Percentiles rank a stretch among this genome's conserved stretches.
Conservation (phyloP, 805 yeast species). For the Metschnikowia drakensbergensis region DNA sequence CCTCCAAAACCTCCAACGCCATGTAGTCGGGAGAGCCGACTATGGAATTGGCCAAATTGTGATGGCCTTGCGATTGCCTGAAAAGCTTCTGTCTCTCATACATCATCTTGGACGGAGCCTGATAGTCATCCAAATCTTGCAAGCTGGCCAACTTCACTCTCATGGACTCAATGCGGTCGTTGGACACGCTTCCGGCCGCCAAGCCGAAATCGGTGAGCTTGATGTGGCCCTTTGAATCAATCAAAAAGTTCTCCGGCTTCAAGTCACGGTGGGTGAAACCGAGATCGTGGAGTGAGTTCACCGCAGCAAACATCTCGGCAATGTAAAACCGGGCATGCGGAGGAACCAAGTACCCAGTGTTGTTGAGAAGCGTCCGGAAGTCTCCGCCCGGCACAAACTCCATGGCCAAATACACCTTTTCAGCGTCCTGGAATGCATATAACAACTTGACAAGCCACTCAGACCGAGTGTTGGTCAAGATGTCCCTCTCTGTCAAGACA, state of each 20-base stretch:
- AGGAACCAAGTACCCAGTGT: slow-evolving; percentile 88
- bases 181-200: slow-evolving; percentile 94
- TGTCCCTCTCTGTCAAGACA: slow-evolving; percentile 93
- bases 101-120: slow-evolving; percentile 64
- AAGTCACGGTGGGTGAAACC: slow-evolving; percentile 97
- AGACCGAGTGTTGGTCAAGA: slow-evolving; percentile 89
- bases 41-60: slow-evolving; percentile 87
- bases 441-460: slow-evolving; percentile 94
- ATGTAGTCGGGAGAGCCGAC: slow-evolving; percentile 99
- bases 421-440: slow-evolving; percentile 92
- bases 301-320: slow-evolving; percentile 94
- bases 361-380: slow-evolving; percentile 87
- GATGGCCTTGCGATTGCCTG: slow-evolving; percentile 73
- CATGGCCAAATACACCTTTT: slow-evolving; percentile 92
- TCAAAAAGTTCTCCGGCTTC: slow-evolving; percentile 90
- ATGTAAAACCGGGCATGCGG: slow-evolving; percentile 94
- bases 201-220: slow-evolving; percentile 94
- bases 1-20: slow-evolving; percentile 97
- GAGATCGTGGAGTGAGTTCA: slow-evolving; percentile 86
- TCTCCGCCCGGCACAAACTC: slow-evolving; percentile 99
- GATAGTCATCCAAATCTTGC: slow-evolving; percentile 63
- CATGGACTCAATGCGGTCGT: slow-evolving; percentile 92
- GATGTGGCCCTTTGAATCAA: slow-evolving; percentile 87
- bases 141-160: slow-evolving; percentile 62
- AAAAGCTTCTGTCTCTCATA: slow-evolving; percentile 85